phyloP scores from a whole-genome alignment of 805 yeast species.

The Candida odintsovae region DNA sequence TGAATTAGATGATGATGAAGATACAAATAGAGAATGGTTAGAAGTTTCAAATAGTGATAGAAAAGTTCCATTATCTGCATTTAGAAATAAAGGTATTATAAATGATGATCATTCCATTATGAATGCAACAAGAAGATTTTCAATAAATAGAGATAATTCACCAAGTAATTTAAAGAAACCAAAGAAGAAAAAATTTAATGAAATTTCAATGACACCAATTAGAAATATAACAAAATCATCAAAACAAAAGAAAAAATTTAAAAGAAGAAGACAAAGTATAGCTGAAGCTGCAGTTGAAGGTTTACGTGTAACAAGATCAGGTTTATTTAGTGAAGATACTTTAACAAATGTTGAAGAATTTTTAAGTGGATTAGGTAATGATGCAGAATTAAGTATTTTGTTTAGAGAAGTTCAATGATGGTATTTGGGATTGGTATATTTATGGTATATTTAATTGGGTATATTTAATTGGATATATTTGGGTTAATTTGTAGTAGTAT shows the following conservation, averaged over 20 bases:
- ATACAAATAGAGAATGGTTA: constrained; percentile 35
- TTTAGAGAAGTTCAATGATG: constrained; percentile 24
- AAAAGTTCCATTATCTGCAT: constrained; percentile 81
- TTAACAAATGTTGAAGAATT: constrained; percentile 70
- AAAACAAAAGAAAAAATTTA: constrained; percentile 18
- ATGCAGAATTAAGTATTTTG: constrained; percentile 33
- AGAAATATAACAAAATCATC: constrained; percentile 10
- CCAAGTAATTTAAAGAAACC: not conserved
- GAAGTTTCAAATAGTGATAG: constrained; percentile 35
- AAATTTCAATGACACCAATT: constrained; percentile 16
- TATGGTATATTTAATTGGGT: no score
- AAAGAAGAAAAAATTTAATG: constrained; percentile 10
- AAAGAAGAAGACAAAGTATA: constrained; percentile 57
- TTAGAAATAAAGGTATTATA: constrained; percentile 68
- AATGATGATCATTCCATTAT: constrained; percentile 23
- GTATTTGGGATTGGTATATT: no score
- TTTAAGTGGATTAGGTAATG: constrained; percentile 44
- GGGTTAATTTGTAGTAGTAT: no score
- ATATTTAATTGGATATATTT: no score
- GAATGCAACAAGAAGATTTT: constrained; percentile 23
- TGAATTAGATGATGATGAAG: constrained; percentile 73
- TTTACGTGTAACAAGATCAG: constrained; percentile 65
- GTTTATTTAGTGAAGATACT: constrained; percentile 70
- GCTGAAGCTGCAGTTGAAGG: constrained; percentile 77
- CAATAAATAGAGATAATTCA: constrained; percentile 5